A percentile compares a stretch with the other conserved stretches of the same genome.
phyloP scores from a whole-genome alignment of 2,329 filamentous ascomycete genomes.

The Bipolaris cookei region DNA sequence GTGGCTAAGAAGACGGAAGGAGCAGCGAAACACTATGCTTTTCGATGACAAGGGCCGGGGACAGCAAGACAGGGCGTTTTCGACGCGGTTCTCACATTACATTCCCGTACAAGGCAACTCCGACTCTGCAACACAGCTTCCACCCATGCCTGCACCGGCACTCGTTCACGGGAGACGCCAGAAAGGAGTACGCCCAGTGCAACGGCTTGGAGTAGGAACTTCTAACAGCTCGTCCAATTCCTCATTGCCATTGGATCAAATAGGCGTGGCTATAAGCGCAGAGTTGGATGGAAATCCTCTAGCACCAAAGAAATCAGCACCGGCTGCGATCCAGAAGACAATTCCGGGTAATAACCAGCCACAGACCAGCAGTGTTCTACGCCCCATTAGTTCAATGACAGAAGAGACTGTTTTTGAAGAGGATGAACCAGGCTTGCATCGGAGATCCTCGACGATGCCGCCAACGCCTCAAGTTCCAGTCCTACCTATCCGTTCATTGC shows the following conservation, averaged over 20 bases:
- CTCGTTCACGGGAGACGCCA: constrained; percentile 13
- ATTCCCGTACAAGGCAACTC: constrained; percentile 17
- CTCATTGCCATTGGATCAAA: constrained; percentile 40
- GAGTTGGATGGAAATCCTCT: constrained; percentile 40
- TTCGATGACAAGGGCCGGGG: constrained; percentile 30
- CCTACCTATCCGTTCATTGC: constrained; percentile 43
- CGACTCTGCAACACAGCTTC: constrained; percentile 22
- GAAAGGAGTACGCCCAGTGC: constrained; percentile 12
- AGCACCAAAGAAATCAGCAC: constrained; percentile 13
- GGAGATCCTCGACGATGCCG: constrained; percentile 39
- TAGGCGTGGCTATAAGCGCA: constrained; percentile 48
- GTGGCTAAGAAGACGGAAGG: constrained; percentile 44
- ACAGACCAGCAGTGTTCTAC: constrained; percentile 14
- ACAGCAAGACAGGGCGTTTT: constrained; percentile 21
- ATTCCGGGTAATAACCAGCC: constrained; percentile 12
- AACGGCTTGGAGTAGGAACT: constrained; percentile 32
- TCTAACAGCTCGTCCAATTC: constrained; percentile 30
- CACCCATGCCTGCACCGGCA: constrained; percentile 20
- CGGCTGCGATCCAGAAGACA: constrained; percentile 10
- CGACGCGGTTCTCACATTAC: constrained; percentile 33
- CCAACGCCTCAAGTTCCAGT: constrained; percentile 43
- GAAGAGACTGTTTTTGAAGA: constrained; percentile 50
- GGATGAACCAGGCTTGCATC: constrained; percentile 32
- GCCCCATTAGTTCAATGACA: constrained; percentile 43
- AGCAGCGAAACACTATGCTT: constrained; percentile 30